These are phyloP conservation scores for Triangularia verruculosa DNA, from an alignment of 2,329 filamentous ascomycete genomes.

Conservation along the genomic window DNA sequence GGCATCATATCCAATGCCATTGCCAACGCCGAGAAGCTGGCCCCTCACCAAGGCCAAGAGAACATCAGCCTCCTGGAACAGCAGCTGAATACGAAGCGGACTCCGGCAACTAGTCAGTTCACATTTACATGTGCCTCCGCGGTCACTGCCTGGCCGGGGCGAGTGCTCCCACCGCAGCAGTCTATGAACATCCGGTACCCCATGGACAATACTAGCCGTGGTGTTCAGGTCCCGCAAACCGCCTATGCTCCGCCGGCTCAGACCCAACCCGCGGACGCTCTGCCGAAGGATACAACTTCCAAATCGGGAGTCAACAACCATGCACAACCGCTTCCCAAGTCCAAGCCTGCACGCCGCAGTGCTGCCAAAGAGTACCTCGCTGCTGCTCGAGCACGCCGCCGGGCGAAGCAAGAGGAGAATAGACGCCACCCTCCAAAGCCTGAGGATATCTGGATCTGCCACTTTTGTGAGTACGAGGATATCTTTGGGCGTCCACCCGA, in stretches of 20 bases:
- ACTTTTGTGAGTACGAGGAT: slow-evolving; percentile 96
- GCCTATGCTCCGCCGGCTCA: slow-evolving; percentile 16
- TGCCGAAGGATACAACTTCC: slow-evolving; percentile 14
- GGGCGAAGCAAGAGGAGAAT: slow-evolving; percentile 74
- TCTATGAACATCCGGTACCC: slow-evolving; percentile 6
- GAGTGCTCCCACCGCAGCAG: slow-evolving; percentile 16
- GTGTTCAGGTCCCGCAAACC: slow-evolving; percentile 19
- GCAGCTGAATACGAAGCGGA: slow-evolving; percentile 56
- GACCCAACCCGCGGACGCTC: slow-evolving; percentile 9
- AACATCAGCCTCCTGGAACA: slow-evolving; percentile 77
- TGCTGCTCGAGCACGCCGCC: slow-evolving; percentile 74
- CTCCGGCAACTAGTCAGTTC: slow-evolving; percentile 79
- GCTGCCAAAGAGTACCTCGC: slow-evolving; percentile 68
- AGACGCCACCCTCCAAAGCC: slow-evolving; percentile 65
- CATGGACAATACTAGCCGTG: slow-evolving; percentile 22
- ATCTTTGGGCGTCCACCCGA: slow-evolving; percentile 88
- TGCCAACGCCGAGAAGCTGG: slow-evolving; percentile 75
- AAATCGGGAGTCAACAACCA: slow-evolving; percentile 10
- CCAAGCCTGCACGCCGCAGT: slow-evolving; percentile 63
- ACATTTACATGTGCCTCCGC: slow-evolving; percentile 95
- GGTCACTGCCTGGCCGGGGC: slow-evolving; percentile 70
- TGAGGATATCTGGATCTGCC: slow-evolving; percentile 90
- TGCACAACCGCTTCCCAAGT: slow-evolving; percentile 7
- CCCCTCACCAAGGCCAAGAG: slow-evolving; percentile 65
- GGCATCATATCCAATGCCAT: slow-evolving; percentile 93